Conservation (phyloP, 2,329 filamentous ascomycete species). For the Fusarium globosum region DNA sequence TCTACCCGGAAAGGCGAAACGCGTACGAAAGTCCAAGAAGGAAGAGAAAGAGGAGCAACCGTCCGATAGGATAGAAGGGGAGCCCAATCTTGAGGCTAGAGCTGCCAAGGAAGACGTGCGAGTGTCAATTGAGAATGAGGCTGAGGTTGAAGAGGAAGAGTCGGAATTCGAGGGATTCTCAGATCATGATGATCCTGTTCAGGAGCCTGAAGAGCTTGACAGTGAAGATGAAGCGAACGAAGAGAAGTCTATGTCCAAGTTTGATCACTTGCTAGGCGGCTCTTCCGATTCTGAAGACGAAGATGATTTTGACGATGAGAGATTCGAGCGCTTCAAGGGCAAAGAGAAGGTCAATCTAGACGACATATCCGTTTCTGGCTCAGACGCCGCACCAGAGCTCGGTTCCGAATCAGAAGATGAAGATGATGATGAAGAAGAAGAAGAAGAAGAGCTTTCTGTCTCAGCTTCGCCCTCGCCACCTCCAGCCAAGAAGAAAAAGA, state of each 20-base stretch:
- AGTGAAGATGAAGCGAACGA: slow-evolving; percentile 46
- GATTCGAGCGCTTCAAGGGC: slow-evolving; percentile 47
- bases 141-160: slow-evolving; percentile 45
- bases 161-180: slow-evolving; percentile 54
- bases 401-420: slow-evolving; percentile 38
- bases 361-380: slow-evolving; percentile 54
- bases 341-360: slow-evolving; percentile 53
- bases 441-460: slow-evolving; percentile 34
- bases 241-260: slow-evolving; percentile 54
- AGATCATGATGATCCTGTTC: slow-evolving; percentile 32
- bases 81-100: slow-evolving; percentile 20
- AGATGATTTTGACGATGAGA: slow-evolving; percentile 52
- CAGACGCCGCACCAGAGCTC: slow-evolving; percentile 47
- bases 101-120: slow-evolving; percentile 32
- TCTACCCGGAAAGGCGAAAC: slow-evolving; percentile 55
- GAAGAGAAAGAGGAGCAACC: slow-evolving; percentile 48
- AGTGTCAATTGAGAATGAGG: slow-evolving; percentile 37
- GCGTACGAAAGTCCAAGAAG: slow-evolving; percentile 47
- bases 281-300: slow-evolving; percentile 56
- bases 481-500: slow-evolving; percentile 51
- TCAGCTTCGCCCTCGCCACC: slow-evolving; percentile 51
- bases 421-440: slow-evolving; percentile 19
- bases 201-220: slow-evolving; percentile 33
- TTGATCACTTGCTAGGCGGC: slow-evolving; percentile 58
- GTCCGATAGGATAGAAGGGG: slow-evolving; percentile 38